Evolutionary conservation across 1,284 basidiomycete species (phyloP).

Genomic region (Pisolithus thermaeus): DNA sequence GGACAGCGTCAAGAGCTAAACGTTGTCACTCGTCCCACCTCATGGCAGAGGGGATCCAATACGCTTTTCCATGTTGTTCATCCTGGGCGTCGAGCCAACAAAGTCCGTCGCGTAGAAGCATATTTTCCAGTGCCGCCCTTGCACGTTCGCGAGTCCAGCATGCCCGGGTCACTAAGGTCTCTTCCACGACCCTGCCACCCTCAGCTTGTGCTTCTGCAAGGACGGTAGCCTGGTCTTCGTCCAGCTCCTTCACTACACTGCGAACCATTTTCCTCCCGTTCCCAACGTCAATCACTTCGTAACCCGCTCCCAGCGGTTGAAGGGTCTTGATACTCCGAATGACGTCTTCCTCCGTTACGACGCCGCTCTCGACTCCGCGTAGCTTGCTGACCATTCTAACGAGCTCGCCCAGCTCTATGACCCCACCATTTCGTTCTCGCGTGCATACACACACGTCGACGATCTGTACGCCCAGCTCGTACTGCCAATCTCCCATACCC

Average conservation of each 20-base stretch:
- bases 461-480: conserved; percentile 94
- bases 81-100: conserved; percentile 95
- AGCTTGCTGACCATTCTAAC: conserved; percentile 74
- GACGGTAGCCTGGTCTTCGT: conserved; percentile 75
- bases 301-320: conserved; percentile 84
- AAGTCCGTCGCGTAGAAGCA: conserved; percentile 84
- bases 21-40: conserved; percentile 63
- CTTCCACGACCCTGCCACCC: conserved; percentile 61
- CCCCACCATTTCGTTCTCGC: conserved; percentile 82
- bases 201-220: conserved; percentile 67
- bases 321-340: conserved; percentile 82
- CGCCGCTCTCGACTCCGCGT: conserved; percentile 58
- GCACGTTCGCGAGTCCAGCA: conserved; percentile 80
- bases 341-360: conserved; percentile 81
- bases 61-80: conserved; percentile 53
- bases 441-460: conserved; percentile 95
- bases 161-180: conserved; percentile 48
- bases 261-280: conserved; percentile 62
- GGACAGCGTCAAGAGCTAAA: not conserved
- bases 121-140: conserved; percentile 77
- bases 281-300: conserved; percentile 74
- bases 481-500: conserved; percentile 90
- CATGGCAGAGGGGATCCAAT: conserved; percentile 83
- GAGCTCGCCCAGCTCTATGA: conserved; percentile 87
- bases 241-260: conserved; percentile 73